Evolutionary conservation across 768 basidiomycete genomes (phyloP).

Genomic region (Coprinopsis sp.): DNA sequence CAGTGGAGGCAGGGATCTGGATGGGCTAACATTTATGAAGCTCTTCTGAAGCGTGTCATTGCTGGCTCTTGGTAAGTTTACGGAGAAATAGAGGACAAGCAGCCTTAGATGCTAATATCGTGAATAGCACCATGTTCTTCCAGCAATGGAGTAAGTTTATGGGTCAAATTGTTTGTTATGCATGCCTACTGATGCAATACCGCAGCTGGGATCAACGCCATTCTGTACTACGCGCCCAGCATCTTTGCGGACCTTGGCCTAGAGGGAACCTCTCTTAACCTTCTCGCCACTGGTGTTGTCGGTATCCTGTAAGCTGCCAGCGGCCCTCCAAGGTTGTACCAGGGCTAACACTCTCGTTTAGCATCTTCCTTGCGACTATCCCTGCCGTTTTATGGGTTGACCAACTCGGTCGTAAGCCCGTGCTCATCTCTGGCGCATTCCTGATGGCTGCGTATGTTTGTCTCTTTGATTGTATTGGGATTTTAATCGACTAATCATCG

Average conservation of each 20-base stretch:
- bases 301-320: conserved; percentile 58
- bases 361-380: conserved; percentile 74
- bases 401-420: conserved; percentile 69
- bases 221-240: conserved; percentile 70
- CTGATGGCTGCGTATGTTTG: conserved; percentile 55
- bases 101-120: conserved; percentile 2
- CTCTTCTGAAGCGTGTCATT: conserved; percentile 57
- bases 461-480: not conserved
- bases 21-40: conserved; percentile 25
- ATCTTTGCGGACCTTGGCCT: conserved; percentile 64
- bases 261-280: conserved; percentile 52
- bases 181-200: conserved; percentile 1
- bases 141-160: conserved; percentile 64
- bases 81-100: not conserved
- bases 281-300: conserved; percentile 62
- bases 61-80: conserved; percentile 50
- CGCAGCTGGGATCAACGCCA: conserved; percentile 62
- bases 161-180: not conserved
- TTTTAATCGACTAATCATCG: conserved; percentile 5
- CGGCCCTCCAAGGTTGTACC: too few species aligned
- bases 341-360: conserved; percentile 22
- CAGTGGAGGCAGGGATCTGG: too few species aligned
- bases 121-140: conserved; percentile 63
- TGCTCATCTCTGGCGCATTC: conserved; percentile 69
- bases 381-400: conserved; percentile 83